phyloP scores from a whole-genome alignment of 805 yeast species.

The Yamadazyma takamatsuzukensis region DNA sequence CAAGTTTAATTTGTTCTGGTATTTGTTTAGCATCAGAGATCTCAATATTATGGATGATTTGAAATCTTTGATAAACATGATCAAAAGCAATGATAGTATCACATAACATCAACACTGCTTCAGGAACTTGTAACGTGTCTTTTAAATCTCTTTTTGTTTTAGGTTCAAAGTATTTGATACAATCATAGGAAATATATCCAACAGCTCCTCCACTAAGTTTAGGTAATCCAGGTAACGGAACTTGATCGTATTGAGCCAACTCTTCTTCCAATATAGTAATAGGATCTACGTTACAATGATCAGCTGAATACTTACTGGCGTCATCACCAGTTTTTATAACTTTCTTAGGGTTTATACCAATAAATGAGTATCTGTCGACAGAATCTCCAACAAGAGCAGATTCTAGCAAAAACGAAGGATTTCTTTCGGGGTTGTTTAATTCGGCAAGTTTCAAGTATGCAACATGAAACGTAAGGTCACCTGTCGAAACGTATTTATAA shows the following conservation, averaged over 20 bases:
- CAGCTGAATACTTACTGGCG: conserved; percentile 22
- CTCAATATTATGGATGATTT: conserved; percentile 77
- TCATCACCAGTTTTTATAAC: conserved; percentile 79
- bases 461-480: conserved; percentile 80
- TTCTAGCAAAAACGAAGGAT: conserved; percentile 80
- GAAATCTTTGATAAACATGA: conserved; percentile 90
- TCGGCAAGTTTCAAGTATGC: conserved; percentile 83
- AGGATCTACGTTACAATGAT: conserved; percentile 68
- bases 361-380: conserved; percentile 84
- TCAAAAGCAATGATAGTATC: conserved; percentile 91
- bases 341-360: conserved; percentile 83
- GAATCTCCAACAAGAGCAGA: conserved; percentile 87
- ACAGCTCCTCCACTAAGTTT: conserved; percentile 92
- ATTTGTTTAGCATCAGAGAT: conserved; percentile 30
- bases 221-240: conserved; percentile 79
- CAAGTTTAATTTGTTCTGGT: conserved; percentile 47
- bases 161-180: conserved; percentile 96
- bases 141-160: conserved; percentile 69
- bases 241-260: conserved; percentile 59
- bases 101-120: conserved; percentile 85
- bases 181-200: conserved; percentile 94
- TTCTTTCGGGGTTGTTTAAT: conserved; percentile 49
- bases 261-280: conserved; percentile 70
- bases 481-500: conserved; percentile 67
- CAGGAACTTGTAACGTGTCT: conserved; percentile 84